A percentile compares a stretch with the other conserved stretches of the same genome.
Conservation (phyloP, 2,329 filamentous ascomycete species). For the Alternaria rosae region DNA sequence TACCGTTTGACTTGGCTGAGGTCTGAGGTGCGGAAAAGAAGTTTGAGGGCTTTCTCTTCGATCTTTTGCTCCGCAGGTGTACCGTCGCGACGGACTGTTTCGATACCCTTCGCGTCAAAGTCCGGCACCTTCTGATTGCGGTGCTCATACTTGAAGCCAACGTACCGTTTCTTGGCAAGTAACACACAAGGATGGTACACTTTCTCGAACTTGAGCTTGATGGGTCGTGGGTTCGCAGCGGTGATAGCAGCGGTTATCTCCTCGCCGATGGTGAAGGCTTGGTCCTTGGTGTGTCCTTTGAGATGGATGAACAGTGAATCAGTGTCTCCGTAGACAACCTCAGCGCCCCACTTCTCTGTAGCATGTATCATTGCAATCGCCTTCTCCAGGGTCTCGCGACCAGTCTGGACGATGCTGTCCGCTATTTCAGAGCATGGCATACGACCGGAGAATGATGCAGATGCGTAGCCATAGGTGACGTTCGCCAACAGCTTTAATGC, state of each 20-base stretch:
- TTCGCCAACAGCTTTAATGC: constrained; percentile 97
- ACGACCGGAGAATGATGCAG: constrained; percentile 92
- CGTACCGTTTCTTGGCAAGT: constrained; percentile 96
- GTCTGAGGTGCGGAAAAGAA: constrained; percentile 89
- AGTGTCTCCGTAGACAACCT: constrained; percentile 98
- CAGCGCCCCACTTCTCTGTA: constrained; percentile 84
- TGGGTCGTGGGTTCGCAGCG: constrained; percentile 84
- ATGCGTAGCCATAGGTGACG: constrained; percentile 97
- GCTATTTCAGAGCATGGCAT: constrained; percentile 99
- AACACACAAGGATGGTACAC: constrained; percentile 96
- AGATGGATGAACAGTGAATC: constrained; percentile 93
- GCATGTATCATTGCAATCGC: constrained; percentile 93
- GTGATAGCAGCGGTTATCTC: constrained; percentile 91
- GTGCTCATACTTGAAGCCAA: constrained; percentile 95
- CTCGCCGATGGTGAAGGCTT: constrained; percentile 91
- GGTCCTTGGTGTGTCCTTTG: constrained; percentile 82
- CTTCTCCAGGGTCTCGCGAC: constrained; percentile 90
- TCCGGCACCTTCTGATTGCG: constrained; percentile 78
- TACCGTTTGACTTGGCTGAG: constrained; percentile 87
- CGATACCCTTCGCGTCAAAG: constrained; percentile 98
- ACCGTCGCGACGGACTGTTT: constrained; percentile 93
- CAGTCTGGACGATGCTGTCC: constrained; percentile 97
- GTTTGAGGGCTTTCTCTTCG: constrained; percentile 86
- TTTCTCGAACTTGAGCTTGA: constrained; percentile 98
- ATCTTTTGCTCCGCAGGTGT: constrained; percentile 97